phyloP scores from a whole-genome alignment of 768 basidiomycete species.

The Suillus fuscotomentosus region DNA sequence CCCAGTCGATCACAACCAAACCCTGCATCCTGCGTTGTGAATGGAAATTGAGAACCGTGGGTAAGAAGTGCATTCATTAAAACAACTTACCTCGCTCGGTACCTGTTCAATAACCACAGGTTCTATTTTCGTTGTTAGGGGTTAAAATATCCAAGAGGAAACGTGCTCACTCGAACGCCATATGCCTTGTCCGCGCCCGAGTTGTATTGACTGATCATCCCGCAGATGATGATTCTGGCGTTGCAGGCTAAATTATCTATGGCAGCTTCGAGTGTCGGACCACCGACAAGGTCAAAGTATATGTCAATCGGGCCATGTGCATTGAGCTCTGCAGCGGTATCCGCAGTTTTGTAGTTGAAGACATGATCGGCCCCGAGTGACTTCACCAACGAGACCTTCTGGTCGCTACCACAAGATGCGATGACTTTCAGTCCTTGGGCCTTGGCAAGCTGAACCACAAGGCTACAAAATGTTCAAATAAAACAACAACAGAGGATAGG shows the following conservation, averaged over 20 bases:
- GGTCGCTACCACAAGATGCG: constrained; percentile 69
- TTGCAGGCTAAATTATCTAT: constrained; percentile 41
- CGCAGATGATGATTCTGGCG: constrained; percentile 47
- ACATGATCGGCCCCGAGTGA: constrained; percentile 65
- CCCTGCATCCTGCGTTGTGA: constrained; percentile 1
- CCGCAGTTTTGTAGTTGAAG: constrained; percentile 71
- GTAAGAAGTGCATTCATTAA: not conserved
- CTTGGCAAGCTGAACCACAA: constrained; percentile 54
- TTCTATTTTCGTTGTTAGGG: not conserved
- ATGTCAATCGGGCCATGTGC: constrained; percentile 59
- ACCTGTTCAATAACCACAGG: constrained; percentile 3
- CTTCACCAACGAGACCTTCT: constrained; percentile 63
- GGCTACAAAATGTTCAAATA: constrained; percentile 21
- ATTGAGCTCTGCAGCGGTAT: constrained; percentile 48
- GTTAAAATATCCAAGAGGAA: not conserved
- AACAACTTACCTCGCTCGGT: not conserved
- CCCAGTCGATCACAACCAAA: constrained; percentile 5
- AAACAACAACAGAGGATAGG: not conserved
- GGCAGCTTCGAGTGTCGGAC: constrained; percentile 56
- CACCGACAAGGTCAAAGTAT: constrained; percentile 56
- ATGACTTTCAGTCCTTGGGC: constrained; percentile 62
- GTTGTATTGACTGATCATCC: constrained; percentile 11
- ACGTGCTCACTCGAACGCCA: constrained; percentile 14
- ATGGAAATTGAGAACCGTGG: not conserved
- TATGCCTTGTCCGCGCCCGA: constrained; percentile 17